Evolutionary conservation across 169 alveolate species (phyloP).

Genomic region (Plasmodium inui): DNA sequence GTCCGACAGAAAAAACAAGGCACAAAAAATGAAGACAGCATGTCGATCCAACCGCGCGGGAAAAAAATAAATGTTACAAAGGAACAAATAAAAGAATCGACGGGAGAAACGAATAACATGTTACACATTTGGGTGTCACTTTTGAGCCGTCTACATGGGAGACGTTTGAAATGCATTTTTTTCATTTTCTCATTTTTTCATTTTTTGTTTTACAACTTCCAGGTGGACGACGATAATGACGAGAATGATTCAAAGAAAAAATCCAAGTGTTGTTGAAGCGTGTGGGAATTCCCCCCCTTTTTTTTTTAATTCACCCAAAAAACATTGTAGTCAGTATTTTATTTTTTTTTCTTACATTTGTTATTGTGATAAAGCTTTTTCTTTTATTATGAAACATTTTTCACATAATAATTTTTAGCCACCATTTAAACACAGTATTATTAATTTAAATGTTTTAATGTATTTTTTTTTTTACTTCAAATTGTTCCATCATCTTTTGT

Average conservation of each 20-base stretch:
- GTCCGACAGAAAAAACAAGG: constrained; percentile 73
- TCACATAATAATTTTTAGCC: constrained; percentile 43
- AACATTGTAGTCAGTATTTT: constrained; percentile 14
- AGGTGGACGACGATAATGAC: constrained; percentile 69
- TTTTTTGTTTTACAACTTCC: neutral
- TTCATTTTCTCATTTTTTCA: neutral
- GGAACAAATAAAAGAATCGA: constrained; percentile 5
- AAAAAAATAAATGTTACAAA: constrained; percentile 58
- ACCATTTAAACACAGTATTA: constrained; percentile 21
- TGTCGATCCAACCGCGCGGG: constrained; percentile 75
- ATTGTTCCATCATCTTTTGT: constrained; percentile 48
- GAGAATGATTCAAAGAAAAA: constrained; percentile 32
- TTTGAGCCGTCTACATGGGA: neutral
- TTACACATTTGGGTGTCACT: neutral
- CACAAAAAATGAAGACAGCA: constrained; percentile 64
- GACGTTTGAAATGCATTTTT: neutral
- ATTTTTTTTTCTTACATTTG: constrained; percentile 8
- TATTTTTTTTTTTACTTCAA: constrained; percentile 14
- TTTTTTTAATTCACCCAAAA: constrained; percentile 37
- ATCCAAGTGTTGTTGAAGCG: constrained; percentile 52
- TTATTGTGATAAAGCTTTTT: constrained; percentile 46
- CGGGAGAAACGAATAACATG: neutral
- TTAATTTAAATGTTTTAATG: constrained; percentile 45
- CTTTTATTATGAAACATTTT: constrained; percentile 57
- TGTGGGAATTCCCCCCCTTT: neutral